phyloP scores from a whole-genome alignment of 2,329 filamentous ascomycete genomes.

The Calonectria honghensis region DNA sequence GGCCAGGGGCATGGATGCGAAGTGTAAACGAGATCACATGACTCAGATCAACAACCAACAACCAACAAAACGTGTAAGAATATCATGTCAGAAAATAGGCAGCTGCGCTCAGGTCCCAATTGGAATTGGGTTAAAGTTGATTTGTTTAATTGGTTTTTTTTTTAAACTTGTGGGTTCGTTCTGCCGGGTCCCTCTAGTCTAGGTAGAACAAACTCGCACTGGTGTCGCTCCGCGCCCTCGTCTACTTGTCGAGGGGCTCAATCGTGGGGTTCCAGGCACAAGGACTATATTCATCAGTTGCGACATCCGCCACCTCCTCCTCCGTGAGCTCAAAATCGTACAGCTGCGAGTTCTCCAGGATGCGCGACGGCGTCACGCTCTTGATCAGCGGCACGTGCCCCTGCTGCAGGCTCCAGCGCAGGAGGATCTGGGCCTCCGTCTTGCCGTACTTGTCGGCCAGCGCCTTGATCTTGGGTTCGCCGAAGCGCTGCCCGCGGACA shows the following conservation, averaged over 20 bases:
- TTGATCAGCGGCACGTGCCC: constrained; percentile 84
- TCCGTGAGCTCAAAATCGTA: constrained; percentile 74
- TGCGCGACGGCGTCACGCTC: constrained; percentile 80
- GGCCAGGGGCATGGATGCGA: constrained; percentile 46
- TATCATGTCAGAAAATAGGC: background rate
- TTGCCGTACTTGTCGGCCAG: constrained; percentile 84
- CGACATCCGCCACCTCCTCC: constrained; percentile 71
- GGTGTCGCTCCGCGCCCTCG: background rate
- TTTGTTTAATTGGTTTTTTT: background rate
- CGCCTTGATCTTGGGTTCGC: constrained; percentile 78
- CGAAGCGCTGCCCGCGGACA: constrained; percentile 80
- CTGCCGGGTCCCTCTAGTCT: too few species aligned
- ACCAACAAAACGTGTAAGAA: background rate
- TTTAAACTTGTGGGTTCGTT: background rate
- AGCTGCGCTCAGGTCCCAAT: background rate
- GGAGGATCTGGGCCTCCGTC: constrained; percentile 83
- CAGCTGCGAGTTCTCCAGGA: constrained; percentile 76
- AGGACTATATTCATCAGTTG: constrained; percentile 71
- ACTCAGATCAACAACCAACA: constrained; percentile 36
- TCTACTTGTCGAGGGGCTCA: constrained; percentile 65
- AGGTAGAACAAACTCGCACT: background rate
- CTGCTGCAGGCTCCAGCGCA: constrained; percentile 90
- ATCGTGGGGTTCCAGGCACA: constrained; percentile 75
- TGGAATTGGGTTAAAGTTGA: background rate
- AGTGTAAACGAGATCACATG: constrained; percentile 55